Percentiles rank a stretch among this genome's conserved stretches.
Evolutionary conservation across 176 grass and related monocot species (phyloP).

Genomic region (Coix lacrymajobi): DNA sequence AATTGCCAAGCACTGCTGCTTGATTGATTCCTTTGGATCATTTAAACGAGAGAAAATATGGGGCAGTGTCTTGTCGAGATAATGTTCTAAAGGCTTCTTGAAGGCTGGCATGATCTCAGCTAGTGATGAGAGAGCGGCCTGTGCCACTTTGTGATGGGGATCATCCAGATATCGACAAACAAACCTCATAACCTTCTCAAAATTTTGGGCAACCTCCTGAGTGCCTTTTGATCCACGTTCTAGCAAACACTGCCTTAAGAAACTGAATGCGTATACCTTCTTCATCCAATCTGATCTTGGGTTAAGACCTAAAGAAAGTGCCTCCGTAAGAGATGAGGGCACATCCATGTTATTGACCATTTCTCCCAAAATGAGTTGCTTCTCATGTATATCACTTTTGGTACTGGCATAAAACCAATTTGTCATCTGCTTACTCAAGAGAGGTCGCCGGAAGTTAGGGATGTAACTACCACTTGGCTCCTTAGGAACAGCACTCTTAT

Average conservation of each 20-base stretch:
- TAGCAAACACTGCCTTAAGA: conserved; percentile 52
- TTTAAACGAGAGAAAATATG: conserved; percentile 85
- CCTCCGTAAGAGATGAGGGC: conserved; percentile 70
- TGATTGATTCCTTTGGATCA: conserved; percentile 82
- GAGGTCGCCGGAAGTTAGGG: conserved; percentile 85
- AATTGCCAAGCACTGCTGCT: conserved; percentile 57
- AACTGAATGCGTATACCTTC: conserved; percentile 82
- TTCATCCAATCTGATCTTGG: conserved; percentile 91
- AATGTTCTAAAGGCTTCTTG: conserved; percentile 84
- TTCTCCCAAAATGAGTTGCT: conserved; percentile 58
- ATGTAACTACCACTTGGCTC: conserved; percentile 40
- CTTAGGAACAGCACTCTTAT: conserved; percentile 34
- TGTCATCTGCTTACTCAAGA: conserved; percentile 80
- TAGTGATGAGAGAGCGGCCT: conserved; percentile 72
- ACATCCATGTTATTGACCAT: conserved; percentile 55
- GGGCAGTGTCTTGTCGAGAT: conserved; percentile 78
- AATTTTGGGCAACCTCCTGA: conserved; percentile 79
- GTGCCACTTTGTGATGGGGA: conserved; percentile 95
- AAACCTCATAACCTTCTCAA: conserved; percentile 94
- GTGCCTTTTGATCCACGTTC: conserved; percentile 67
- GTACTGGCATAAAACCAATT: conserved; percentile 63
- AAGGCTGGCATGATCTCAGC: conserved; percentile 72
- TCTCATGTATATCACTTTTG: conserved; percentile 63
- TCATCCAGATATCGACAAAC: conserved; percentile 85
- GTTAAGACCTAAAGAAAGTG: conserved; percentile 68